Conservation (phyloP, 495 filamentous ascomycete genomes). For the Aspergillus kassunensis region DNA sequence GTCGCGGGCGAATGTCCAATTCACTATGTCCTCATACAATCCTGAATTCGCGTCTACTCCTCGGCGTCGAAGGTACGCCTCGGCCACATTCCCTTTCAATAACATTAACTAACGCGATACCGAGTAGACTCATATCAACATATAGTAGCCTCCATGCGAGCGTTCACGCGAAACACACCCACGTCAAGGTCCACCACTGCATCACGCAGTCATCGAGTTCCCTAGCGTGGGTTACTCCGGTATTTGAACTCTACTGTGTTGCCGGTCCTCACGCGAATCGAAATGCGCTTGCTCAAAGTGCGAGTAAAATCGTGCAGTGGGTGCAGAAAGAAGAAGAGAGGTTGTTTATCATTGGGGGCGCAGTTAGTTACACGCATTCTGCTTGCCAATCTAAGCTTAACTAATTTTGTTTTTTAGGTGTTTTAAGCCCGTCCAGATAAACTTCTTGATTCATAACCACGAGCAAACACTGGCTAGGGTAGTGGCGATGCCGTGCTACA, state of each 20-base stretch:
- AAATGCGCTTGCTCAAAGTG: conserved; percentile 76
- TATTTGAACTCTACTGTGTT: conserved; percentile 92
- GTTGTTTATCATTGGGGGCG: conserved; percentile 91
- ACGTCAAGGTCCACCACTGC: conserved; percentile 80
- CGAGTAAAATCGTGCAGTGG: conserved; percentile 85
- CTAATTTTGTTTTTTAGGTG: conserved; percentile 26
- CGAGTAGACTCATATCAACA: conserved; percentile 64
- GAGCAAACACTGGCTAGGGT: too few species aligned
- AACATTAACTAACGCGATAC: not conserved
- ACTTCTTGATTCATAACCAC: too few species aligned
- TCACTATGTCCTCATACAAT: conserved; percentile 79
- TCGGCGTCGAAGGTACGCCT: conserved; percentile 56
- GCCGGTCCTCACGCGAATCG: conserved; percentile 74
- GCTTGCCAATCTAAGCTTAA: not conserved
- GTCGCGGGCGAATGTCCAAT: conserved; percentile 88
- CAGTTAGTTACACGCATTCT: conserved; percentile 47
- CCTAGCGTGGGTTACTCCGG: conserved; percentile 84
- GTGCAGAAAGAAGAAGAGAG: conserved; percentile 85
- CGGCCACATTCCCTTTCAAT: not conserved
- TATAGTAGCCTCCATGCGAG: conserved; percentile 82
- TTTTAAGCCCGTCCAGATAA: too few species aligned
- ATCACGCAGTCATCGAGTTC: conserved; percentile 68
- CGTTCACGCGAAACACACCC: conserved; percentile 75
- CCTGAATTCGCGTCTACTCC: conserved; percentile 64
- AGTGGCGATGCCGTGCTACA: too few species aligned